A percentile compares a stretch with the other conserved stretches of the same genome.
phyloP scores from a whole-genome alignment of 2,329 filamentous ascomycete species.

The Colletotrichum sansevieriae region DNA sequence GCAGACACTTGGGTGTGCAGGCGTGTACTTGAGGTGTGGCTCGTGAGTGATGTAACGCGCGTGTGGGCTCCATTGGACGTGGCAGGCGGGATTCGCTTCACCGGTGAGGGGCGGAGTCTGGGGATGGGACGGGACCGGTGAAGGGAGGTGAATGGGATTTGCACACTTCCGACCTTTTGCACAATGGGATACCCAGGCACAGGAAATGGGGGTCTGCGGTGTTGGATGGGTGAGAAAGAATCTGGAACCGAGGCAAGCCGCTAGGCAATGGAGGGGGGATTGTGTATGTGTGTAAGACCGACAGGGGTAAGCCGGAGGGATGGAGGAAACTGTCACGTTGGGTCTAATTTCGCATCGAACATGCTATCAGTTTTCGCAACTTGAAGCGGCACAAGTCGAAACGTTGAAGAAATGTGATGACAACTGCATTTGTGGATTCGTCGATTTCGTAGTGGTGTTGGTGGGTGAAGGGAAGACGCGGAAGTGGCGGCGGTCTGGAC shows the following conservation, averaged over 20 bases:
- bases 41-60: conserved; percentile 16
- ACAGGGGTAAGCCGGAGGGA: not conserved
- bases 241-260: conserved; percentile 26
- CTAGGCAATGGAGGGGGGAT: not conserved
- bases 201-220: not conserved
- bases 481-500: conserved; percentile 34
- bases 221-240: not conserved
- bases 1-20: not conserved
- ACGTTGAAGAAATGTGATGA: conserved; percentile 25
- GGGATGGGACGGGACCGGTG: conserved; percentile 41
- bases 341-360: not conserved
- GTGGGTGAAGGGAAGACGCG: conserved; percentile 1
- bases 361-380: conserved; percentile 20
- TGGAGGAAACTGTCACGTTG: conserved; percentile 39
- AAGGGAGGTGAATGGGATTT: conserved; percentile 31
- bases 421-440: conserved; percentile 4
- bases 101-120: conserved; percentile 39
- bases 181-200: not conserved
- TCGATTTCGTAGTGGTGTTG: conserved; percentile 18
- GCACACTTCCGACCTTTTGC: not conserved
- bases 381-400: conserved; percentile 11
- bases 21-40: conserved; percentile 5
- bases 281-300: not conserved
- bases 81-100: conserved; percentile 34
- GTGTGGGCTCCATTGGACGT: conserved; percentile 9